Evolutionary conservation across 1,284 basidiomycete genomes (phyloP).

Genomic region (Ganoderma lucidum): DNA sequence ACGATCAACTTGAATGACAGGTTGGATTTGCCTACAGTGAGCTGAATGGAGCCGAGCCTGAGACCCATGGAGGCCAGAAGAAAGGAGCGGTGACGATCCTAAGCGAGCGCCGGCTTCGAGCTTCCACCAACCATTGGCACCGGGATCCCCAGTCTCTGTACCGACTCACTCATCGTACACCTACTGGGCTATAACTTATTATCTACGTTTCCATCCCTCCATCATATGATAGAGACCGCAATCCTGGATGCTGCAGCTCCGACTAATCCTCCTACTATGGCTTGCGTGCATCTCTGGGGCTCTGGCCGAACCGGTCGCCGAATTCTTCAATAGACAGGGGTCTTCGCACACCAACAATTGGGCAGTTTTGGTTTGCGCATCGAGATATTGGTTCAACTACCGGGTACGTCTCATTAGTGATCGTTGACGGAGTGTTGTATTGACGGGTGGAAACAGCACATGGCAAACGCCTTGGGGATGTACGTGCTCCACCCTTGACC

Average conservation of each 20-base stretch:
- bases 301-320: slow-evolving; percentile 26
- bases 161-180: neutral
- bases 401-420: slow-evolving; percentile 64
- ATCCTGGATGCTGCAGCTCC: slow-evolving; percentile 5
- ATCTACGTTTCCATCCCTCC: neutral
- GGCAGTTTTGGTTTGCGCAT: slow-evolving; percentile 96
- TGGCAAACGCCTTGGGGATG: slow-evolving; percentile 98
- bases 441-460: slow-evolving; percentile 69
- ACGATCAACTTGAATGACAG: neutral
- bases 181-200: slow-evolving; percentile 1
- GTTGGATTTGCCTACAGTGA: neutral
- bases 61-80: neutral
- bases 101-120: neutral
- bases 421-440: neutral
- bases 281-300: slow-evolving; percentile 14
- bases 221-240: slow-evolving; percentile 7
- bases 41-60: neutral
- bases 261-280: slow-evolving; percentile 20
- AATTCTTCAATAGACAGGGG: slow-evolving; percentile 35
- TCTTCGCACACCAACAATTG: slow-evolving; percentile 95
- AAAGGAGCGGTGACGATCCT: neutral
- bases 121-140: neutral
- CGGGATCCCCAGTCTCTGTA: neutral
- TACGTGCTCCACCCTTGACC: slow-evolving; percentile 45
- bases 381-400: slow-evolving; percentile 99